Conservation (phyloP, 169 alveolate species). For the Eimeria necatrix region DNA sequence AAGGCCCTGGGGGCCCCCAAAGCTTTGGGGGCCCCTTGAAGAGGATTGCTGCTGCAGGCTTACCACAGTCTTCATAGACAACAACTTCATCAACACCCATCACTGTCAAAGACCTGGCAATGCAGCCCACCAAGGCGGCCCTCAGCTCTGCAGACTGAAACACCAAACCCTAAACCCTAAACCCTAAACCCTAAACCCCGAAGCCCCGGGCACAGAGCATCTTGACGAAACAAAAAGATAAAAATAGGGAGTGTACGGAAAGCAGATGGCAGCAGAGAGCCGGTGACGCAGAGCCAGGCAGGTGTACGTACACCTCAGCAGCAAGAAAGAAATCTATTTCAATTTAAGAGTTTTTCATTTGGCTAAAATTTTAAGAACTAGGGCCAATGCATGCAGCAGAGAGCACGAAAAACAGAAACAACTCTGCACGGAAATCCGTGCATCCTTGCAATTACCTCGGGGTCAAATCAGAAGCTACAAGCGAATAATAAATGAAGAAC, state of each 20-base stretch:
- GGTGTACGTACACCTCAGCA: too few species aligned
- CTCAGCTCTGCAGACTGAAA: constrained; percentile 90
- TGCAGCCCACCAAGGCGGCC: constrained; percentile 94
- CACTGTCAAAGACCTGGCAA: constrained; percentile 95
- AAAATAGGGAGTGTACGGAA: background rate
- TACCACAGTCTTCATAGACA: constrained; percentile 92
- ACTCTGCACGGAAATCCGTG: too few species aligned
- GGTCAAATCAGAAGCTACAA: too few species aligned
- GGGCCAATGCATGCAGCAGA: too few species aligned
- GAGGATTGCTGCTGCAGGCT: constrained; percentile 42
- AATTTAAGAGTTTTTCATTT: too few species aligned
- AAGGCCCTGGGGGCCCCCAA: background rate
- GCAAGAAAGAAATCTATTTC: too few species aligned
- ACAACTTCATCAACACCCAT: constrained; percentile 96
- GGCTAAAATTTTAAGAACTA: too few species aligned
- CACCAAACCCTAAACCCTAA: background rate
- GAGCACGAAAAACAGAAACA: too few species aligned
- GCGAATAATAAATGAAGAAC: too few species aligned
- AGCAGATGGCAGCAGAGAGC: background rate
- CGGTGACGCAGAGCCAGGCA: background rate
- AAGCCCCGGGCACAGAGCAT: too few species aligned
- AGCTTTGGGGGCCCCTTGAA: background rate
- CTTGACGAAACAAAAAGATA: background rate
- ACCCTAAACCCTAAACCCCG: too few species aligned
- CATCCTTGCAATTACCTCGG: too few species aligned